These are phyloP conservation scores for Gloeostereum incarnatum DNA, from an alignment of 768 basidiomycete species.

Conservation along the genomic window DNA sequence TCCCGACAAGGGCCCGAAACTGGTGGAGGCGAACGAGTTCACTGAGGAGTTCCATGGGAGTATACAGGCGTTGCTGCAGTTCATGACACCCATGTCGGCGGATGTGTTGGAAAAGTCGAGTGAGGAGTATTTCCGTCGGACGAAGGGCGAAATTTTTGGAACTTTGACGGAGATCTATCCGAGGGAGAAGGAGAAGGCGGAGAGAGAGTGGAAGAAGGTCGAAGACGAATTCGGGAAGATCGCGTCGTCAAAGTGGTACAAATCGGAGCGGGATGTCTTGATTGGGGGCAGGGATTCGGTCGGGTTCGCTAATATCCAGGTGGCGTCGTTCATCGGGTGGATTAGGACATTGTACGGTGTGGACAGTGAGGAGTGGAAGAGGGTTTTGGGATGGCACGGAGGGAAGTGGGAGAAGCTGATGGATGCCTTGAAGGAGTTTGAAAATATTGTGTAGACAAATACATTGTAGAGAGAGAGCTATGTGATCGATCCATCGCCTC, in stretches of 20 bases:
- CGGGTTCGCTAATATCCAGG: constrained; percentile 32
- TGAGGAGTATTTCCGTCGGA: constrained; percentile 27
- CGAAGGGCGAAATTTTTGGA: constrained; percentile 22
- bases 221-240: constrained; percentile 20
- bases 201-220: constrained; percentile 26
- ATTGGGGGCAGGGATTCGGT: constrained; percentile 19
- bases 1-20: constrained; percentile 26
- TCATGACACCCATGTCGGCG: constrained; percentile 13
- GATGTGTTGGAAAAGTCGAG: constrained; percentile 22
- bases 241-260: constrained; percentile 19
- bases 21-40: constrained; percentile 31
- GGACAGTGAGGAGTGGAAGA: constrained; percentile 31
- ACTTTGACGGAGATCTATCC: constrained; percentile 26
- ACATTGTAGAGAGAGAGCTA: too few species aligned
- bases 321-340: constrained; percentile 21
- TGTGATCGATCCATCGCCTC: too few species aligned
- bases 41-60: constrained; percentile 24
- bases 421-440: too few species aligned
- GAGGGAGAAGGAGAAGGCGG: constrained; percentile 16
- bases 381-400: constrained; percentile 25
- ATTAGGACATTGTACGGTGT: constrained; percentile 21
- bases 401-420: constrained; percentile 39
- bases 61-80: constrained; percentile 9
- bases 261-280: constrained; percentile 11
- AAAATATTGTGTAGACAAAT: too few species aligned